Evolutionary conservation across 1,284 basidiomycete species (phyloP).

Genomic region (Boletus semigastroideus): DNA sequence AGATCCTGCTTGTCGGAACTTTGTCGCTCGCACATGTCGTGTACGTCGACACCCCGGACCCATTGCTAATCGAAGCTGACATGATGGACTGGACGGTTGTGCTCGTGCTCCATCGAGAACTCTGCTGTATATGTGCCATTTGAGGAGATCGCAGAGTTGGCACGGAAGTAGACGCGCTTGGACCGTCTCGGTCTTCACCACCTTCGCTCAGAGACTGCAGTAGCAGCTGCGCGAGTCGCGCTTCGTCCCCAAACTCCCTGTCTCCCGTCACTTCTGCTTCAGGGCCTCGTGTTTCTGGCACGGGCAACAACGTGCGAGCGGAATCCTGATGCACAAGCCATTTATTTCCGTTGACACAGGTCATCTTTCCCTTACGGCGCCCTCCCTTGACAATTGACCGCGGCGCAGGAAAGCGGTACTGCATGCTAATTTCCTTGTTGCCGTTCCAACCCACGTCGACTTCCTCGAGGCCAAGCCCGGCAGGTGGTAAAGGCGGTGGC

Average conservation of each 20-base stretch:
- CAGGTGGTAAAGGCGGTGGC: constrained; percentile 30
- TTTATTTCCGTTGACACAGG: constrained; percentile 18
- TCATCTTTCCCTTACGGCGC: constrained; percentile 18
- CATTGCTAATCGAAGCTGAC: constrained; percentile 32
- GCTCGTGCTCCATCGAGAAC: constrained; percentile 32
- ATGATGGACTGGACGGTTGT: constrained; percentile 29
- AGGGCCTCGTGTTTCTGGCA: constrained; percentile 20
- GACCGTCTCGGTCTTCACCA: constrained; percentile 5
- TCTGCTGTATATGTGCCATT: constrained; percentile 18
- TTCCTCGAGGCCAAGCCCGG: constrained; percentile 30
- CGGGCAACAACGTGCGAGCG: constrained; percentile 25
- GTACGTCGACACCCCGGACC: constrained; percentile 29
- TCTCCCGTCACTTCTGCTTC: constrained; percentile 21
- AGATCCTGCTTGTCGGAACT: constrained; percentile 28
- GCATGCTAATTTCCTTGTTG: constrained; percentile 24
- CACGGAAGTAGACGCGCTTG: constrained; percentile 1
- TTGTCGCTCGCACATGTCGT: constrained; percentile 31
- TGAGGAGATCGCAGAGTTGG: constrained; percentile 14
- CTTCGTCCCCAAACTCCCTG: constrained; percentile 30
- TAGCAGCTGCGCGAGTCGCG: constrained; percentile 29
- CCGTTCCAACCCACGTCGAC: constrained; percentile 28
- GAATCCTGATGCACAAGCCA: constrained; percentile 29
- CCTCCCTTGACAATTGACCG: constrained; percentile 29
- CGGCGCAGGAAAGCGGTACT: constrained; percentile 35
- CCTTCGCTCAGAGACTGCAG: constrained; percentile 28